Evolutionary conservation across 1,139 yeast genomes (phyloP).

Genomic region (Wickerhamiella pararugosa): DNA sequence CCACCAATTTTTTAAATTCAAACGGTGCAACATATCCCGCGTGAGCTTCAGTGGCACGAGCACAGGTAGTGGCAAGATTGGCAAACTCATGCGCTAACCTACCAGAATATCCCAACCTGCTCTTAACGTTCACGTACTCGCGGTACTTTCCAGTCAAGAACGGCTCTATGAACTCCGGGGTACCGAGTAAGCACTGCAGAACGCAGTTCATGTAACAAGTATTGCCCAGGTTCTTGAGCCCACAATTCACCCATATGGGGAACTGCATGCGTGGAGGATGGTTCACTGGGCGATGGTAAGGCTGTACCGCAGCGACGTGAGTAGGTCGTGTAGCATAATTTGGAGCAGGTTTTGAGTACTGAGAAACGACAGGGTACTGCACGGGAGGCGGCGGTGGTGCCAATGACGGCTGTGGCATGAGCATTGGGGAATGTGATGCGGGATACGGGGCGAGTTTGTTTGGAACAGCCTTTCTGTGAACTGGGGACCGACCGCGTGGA

Average conservation of each 20-base stretch:
- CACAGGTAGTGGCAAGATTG: constrained; percentile 45
- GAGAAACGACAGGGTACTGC: neutral
- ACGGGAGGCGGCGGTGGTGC: neutral
- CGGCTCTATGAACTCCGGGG: constrained; percentile 32
- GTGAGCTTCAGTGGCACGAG: constrained; percentile 29
- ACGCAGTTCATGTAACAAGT: constrained; percentile 92
- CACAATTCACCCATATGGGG: constrained; percentile 26
- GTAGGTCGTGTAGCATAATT: neutral
- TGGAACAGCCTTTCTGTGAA: constrained; percentile 13
- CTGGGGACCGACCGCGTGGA: constrained; percentile 20
- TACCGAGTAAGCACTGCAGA: constrained; percentile 61
- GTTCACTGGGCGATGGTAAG: neutral
- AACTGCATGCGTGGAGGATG: neutral
- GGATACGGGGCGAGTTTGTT: neutral
- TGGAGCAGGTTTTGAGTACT: neutral
- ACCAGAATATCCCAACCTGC: constrained; percentile 74
- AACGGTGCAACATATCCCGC: constrained; percentile 36
- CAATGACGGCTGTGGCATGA: neutral
- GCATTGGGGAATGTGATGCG: neutral
- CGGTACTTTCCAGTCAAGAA: constrained; percentile 46
- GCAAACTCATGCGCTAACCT: constrained; percentile 63
- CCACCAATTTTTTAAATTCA: constrained; percentile 48
- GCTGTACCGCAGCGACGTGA: constrained; percentile 1
- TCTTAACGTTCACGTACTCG: constrained; percentile 57
- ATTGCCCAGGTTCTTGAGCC: constrained; percentile 72